A percentile compares a stretch with the other conserved stretches of the same genome.
Evolutionary conservation across 352 stramenopile genomes (phyloP).

Genomic region (Globisporangium okanoganense): DNA sequence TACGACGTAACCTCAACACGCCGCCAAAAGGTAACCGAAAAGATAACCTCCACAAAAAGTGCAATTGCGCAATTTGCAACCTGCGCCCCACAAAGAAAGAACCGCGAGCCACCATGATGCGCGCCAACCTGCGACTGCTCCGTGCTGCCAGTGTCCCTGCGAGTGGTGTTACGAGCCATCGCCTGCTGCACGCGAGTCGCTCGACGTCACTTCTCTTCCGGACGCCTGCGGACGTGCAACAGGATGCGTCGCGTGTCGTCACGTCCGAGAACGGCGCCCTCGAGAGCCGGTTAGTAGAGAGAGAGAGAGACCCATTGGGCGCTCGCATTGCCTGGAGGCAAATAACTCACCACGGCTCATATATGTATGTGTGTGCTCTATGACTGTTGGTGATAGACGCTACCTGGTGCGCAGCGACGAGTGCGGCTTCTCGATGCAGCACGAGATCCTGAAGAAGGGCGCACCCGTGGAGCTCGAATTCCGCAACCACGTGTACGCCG

Average conservation of each 20-base stretch:
- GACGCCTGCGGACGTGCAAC: slow-evolving; percentile 42
- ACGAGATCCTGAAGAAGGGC: slow-evolving; percentile 63
- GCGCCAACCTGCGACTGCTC: slow-evolving; percentile 2
- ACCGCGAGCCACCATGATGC: background rate
- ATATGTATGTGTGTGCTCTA: background rate
- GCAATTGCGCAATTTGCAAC: background rate
- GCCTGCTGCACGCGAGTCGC: slow-evolving; percentile 39
- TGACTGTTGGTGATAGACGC: slow-evolving; percentile 26
- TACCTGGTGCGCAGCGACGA: slow-evolving; percentile 69
- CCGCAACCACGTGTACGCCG: slow-evolving; percentile 71
- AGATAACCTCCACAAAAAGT: too few relatives aligned
- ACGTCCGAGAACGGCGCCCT: slow-evolving; percentile 38
- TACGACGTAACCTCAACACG: too few relatives aligned
- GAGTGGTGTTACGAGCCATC: background rate
- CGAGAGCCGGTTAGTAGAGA: slow-evolving; percentile 69
- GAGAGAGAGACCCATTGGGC: too few relatives aligned
- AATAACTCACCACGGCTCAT: too few relatives aligned
- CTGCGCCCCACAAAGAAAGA: background rate
- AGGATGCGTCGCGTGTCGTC: slow-evolving; percentile 25
- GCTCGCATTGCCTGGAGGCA: too few relatives aligned
- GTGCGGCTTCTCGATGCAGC: slow-evolving; percentile 75
- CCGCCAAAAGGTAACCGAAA: too few relatives aligned
- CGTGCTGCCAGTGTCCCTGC: background rate
- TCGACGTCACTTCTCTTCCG: slow-evolving; percentile 45
- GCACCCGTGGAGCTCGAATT: slow-evolving; percentile 52